Evolutionary conservation across 2,329 filamentous ascomycete species (phyloP).

Genomic region (Diaporthe sp.): DNA sequence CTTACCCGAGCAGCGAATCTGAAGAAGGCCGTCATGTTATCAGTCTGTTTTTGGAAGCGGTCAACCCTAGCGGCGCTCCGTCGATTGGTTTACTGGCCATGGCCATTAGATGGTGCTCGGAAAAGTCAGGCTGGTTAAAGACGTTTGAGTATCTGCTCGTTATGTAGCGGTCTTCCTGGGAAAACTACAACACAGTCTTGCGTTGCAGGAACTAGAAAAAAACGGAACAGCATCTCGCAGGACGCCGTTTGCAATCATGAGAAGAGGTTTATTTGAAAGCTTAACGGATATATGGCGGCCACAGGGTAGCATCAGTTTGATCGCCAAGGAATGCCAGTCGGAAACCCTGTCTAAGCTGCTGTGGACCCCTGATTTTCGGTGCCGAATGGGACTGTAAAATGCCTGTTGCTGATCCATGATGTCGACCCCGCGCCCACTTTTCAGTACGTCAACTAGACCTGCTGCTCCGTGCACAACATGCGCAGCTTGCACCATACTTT

Average conservation of each 20-base stretch:
- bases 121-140: not conserved
- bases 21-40: not conserved
- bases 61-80: not conserved
- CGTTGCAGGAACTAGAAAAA: no score
- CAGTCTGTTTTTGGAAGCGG: not conserved
- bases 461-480: not conserved
- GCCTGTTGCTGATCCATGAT: conserved; percentile 15
- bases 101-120: not conserved
- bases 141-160: no score
- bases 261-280: not conserved
- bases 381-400: conserved; percentile 9
- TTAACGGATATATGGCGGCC: not conserved
- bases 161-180: no score
- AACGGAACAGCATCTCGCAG: not conserved
- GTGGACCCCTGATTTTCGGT: conserved; percentile 19
- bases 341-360: conserved; percentile 1
- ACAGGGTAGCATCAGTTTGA: not conserved
- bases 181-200: not conserved
- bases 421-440: conserved; percentile 24
- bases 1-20: no score
- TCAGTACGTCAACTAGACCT: not conserved
- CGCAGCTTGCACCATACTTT: not conserved
- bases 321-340: conserved; percentile 5
- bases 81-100: not conserved
- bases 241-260: not conserved